Percentiles rank a stretch among this genome's conserved stretches.
phyloP scores from a whole-genome alignment of 257 asterid genomes.

The Datura wrightii region DNA sequence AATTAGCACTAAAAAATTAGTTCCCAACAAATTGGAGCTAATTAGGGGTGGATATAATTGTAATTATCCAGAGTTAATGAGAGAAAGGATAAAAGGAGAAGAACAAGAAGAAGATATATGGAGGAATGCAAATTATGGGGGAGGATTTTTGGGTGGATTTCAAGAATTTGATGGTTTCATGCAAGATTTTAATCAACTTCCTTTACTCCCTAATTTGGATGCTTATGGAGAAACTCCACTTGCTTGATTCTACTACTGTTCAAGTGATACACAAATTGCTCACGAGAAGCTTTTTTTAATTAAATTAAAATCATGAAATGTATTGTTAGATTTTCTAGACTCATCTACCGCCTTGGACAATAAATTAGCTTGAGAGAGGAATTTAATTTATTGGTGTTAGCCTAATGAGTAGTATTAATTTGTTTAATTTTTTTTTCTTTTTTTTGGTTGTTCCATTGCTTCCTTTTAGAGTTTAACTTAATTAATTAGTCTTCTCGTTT shows the following conservation, averaged over 20 bases:
- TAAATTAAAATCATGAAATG: too few relatives aligned
- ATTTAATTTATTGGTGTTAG: constrained; percentile 14
- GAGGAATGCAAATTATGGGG: constrained; percentile 66
- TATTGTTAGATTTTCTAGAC: background rate
- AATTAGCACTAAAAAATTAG: constrained; percentile 7
- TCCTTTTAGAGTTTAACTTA: background rate
- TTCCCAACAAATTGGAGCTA: background rate
- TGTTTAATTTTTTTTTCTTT: background rate
- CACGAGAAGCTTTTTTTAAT: background rate
- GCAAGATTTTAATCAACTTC: constrained; percentile 61
- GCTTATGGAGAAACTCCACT: background rate
- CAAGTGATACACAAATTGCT: background rate
- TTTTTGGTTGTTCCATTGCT: background rate
- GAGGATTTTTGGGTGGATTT: constrained; percentile 70
- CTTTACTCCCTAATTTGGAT: constrained; percentile 40
- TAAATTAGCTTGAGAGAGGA: background rate
- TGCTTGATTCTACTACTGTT: background rate
- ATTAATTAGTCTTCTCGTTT: background rate
- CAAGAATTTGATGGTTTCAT: constrained; percentile 64
- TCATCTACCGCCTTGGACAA: background rate
- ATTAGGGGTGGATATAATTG: constrained; percentile 2
- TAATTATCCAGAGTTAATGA: constrained; percentile 7
- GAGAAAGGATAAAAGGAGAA: constrained; percentile 73
- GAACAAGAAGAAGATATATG: constrained; percentile 72
- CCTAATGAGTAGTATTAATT: constrained; percentile 3